Conservation (phyloP, 2,329 filamentous ascomycete species). For the Microcera coccophila region DNA sequence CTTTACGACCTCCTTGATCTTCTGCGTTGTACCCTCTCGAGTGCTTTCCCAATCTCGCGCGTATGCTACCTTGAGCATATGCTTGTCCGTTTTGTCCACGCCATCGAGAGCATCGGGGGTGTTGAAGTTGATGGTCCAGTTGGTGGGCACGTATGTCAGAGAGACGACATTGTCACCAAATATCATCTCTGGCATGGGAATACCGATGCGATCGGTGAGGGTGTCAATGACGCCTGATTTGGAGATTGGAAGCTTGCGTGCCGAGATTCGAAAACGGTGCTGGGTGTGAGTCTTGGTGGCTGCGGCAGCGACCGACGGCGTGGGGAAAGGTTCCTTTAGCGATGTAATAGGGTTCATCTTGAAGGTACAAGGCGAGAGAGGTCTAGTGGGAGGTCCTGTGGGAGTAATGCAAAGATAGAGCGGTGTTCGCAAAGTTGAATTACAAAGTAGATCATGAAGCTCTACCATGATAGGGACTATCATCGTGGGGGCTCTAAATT, state of each 20-base stretch:
- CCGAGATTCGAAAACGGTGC: constrained; percentile 68
- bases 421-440: too few species aligned
- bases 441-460: too few species aligned
- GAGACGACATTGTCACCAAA: constrained; percentile 90
- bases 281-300: constrained; percentile 57
- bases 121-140: constrained; percentile 78
- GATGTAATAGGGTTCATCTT: constrained; percentile 40
- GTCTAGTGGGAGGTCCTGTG: too few species aligned
- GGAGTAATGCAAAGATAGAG: too few species aligned
- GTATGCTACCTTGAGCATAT: constrained; percentile 91
- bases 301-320: constrained; percentile 44
- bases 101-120: constrained; percentile 82
- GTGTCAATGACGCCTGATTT: constrained; percentile 86
- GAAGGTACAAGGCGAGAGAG: too few species aligned
- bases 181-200: constrained; percentile 96
- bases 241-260: constrained; percentile 89
- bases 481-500: too few species aligned
- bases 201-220: constrained; percentile 73
- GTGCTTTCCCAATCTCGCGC: constrained; percentile 75
- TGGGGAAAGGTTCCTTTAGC: constrained; percentile 53
- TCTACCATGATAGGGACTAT: too few species aligned
- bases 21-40: constrained; percentile 72
- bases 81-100: constrained; percentile 88
- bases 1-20: constrained; percentile 89
- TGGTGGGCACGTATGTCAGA: constrained; percentile 67